Evolutionary conservation across 495 filamentous ascomycete genomes (phyloP).

Genomic region (Apiosordaria backusii): DNA sequence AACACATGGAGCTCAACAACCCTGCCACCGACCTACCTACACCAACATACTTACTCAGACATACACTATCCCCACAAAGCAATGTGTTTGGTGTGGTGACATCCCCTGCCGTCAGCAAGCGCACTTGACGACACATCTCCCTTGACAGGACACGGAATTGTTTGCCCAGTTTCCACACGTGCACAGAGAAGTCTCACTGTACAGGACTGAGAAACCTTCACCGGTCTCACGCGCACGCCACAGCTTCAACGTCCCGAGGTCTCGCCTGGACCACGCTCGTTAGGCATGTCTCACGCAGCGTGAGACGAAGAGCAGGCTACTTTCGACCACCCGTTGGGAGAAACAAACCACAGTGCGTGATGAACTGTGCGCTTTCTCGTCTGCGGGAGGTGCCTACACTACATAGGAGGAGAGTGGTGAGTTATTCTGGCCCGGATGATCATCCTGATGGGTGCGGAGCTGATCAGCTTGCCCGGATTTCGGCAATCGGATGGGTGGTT

Average conservation of each 20-base stretch:
- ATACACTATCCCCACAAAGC: not conserved
- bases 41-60: not conserved
- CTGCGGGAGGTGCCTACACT: not conserved
- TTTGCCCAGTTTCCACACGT: not conserved
- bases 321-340: not conserved
- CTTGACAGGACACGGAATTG: not conserved
- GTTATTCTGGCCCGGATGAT: not conserved
- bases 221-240: not conserved
- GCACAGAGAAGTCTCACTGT: not conserved
- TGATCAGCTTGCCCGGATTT: slow-evolving; percentile 21
- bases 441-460: slow-evolving; percentile 13
- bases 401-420: not conserved
- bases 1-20: slow-evolving; percentile 7
- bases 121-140: not conserved
- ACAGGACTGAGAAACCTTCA: not conserved
- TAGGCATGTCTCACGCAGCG: not conserved
- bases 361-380: not conserved
- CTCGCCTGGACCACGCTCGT: not conserved
- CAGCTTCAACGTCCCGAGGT: not conserved
- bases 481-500: slow-evolving; percentile 24
- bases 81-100: no score
- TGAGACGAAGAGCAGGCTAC: not conserved
- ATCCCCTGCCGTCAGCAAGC: not conserved
- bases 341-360: not conserved
- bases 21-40: not conserved